Base-by-base conservation (phyloP, 331 rosid genomes). In the Prunus yedoensis region DNA sequence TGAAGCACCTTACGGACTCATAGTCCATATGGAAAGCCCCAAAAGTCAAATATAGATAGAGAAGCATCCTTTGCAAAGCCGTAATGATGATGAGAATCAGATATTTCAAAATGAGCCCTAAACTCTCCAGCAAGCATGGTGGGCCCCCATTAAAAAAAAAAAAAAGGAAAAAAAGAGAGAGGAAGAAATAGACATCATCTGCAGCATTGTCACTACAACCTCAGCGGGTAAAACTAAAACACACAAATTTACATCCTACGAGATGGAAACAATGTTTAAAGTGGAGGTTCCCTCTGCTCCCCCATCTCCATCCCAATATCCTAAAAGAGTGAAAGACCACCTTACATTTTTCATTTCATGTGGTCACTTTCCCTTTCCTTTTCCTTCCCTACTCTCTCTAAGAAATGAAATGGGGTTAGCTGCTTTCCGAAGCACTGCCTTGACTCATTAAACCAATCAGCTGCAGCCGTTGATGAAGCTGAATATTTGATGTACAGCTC, bases 401-500 rank as follows among this genome's bases (percentile, higher is more conserved):
- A 63, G 52, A 74, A 63, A n/a, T 63, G 77, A 60, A 60, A 46
- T 28, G 20, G 11, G 30, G 60, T 74, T 28, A 61, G 60, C 70
- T 47, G 49, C 60, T 61, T 58, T 72, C 68, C 3, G 32, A 60
- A 46, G 49, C n/a, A 43, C 65, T 38, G n/a, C 17, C 15, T 30
- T 74, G 50, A 61, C 10, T 59, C 41, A 8, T 5, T 20, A n/a
- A 58, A 43, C 25, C 28, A 51, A 71, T 80, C 74, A 87, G 84
- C 81, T 81, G 85, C 82, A 80, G 68, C 87, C 83, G 72, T 87
- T 82, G 76, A 92, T 89, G 76, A 75, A 80, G 83, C 78, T 86
- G 73, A 92, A 87, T 74, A 92, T 88, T 59, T 85, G 87, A 74
- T 88, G 85, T 74, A 91, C 98, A 56, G 92, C 82, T 80, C 75